phyloP scores from a whole-genome alignment of 2,329 filamentous ascomycete species.

The Colletotrichum aenigma region DNA sequence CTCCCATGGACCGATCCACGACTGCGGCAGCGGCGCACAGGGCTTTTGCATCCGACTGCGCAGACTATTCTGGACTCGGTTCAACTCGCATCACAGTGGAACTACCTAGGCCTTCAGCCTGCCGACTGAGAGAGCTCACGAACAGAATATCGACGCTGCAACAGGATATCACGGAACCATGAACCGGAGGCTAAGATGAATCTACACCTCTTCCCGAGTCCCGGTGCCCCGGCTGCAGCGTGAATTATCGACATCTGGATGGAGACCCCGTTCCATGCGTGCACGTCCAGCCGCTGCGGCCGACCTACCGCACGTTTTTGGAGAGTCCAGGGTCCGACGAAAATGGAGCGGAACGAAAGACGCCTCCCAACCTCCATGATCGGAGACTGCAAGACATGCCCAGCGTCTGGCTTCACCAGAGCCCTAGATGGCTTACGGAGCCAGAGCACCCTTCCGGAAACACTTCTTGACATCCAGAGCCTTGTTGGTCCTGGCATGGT shows the following conservation, averaged over 20 bases:
- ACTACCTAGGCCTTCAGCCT: neutral
- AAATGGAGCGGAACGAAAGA: conserved; percentile 17
- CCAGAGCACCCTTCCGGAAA: neutral
- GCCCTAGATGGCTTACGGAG: neutral
- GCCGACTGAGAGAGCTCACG: neutral
- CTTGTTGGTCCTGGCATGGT: neutral
- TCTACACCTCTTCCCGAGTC: neutral
- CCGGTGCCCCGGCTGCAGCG: neutral
- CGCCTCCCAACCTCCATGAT: conserved; percentile 15
- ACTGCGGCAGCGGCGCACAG: conserved; percentile 4
- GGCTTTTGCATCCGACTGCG: conserved; percentile 10
- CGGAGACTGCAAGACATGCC: conserved; percentile 14
- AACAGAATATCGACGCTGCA: neutral
- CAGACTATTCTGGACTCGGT: conserved; percentile 9
- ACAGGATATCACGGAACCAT: neutral
- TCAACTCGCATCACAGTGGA: conserved; percentile 11
- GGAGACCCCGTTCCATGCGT: neutral
- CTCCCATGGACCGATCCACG: conserved; percentile 5
- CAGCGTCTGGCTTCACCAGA: neutral
- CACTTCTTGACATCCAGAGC: neutral
- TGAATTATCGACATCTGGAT: neutral
- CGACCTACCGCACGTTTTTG: neutral
- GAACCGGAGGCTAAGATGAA: neutral
- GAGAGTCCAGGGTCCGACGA: conserved; percentile 7
- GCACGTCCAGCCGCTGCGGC: neutral